Evolutionary conservation across 2,329 filamentous ascomycete species (phyloP).

Genomic region (Paracoccidioides lutzii): DNA sequence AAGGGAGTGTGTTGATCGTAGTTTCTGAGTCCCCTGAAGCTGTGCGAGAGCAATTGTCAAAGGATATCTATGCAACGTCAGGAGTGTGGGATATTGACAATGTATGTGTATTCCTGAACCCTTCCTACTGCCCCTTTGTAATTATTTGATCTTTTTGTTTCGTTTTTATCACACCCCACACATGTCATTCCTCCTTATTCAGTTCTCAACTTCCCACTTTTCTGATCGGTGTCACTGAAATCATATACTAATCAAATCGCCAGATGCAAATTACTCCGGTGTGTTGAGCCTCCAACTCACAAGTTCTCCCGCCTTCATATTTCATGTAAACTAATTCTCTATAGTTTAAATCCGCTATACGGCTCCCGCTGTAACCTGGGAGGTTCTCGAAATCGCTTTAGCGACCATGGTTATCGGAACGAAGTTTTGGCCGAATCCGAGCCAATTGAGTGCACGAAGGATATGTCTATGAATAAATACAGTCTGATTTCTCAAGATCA

Average conservation of each 20-base stretch:
- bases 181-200: not conserved
- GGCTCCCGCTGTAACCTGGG: not conserved
- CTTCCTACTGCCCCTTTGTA: not conserved
- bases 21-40: slow-evolving; percentile 57
- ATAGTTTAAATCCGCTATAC: slow-evolving; percentile 9
- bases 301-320: not conserved
- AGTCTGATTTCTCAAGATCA: too few relatives aligned
- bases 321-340: not conserved
- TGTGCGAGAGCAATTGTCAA: slow-evolving; percentile 50
- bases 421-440: not conserved
- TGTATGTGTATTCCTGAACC: slow-evolving; percentile 26
- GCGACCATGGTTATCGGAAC: not conserved
- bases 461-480: not conserved
- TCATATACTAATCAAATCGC: not conserved
- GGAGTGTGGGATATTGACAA: slow-evolving; percentile 75
- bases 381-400: not conserved
- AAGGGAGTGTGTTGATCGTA: slow-evolving; percentile 58
- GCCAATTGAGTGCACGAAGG: not conserved
- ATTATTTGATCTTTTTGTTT: slow-evolving; percentile 3
- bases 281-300: not conserved
- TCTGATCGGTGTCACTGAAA: not conserved
- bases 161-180: not conserved
- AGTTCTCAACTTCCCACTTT: not conserved
- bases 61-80: slow-evolving; percentile 57
- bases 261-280: slow-evolving; percentile 10